phyloP scores from a whole-genome alignment of 2,329 filamentous ascomycete genomes.

The Aspergillus novoparasiticus region DNA sequence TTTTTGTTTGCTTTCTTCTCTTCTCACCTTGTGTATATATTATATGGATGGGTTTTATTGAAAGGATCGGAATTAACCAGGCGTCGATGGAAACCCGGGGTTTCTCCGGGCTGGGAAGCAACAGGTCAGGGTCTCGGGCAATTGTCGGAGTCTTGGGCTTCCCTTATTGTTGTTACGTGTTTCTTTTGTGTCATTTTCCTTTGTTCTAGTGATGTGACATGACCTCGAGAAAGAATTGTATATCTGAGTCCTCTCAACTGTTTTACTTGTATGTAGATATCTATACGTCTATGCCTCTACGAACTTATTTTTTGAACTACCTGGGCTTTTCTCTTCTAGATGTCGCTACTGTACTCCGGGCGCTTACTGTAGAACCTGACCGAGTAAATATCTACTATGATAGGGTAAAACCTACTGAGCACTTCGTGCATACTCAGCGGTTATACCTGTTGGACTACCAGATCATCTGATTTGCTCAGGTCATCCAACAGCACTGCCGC shows the following conservation, averaged over 20 bases:
- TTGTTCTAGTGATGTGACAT: constrained; percentile 1
- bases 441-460: no score
- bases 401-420: no score
- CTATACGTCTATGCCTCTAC: not conserved
- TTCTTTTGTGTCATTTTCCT: constrained; percentile 3
- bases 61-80: not conserved
- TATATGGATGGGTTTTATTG: constrained; percentile 4
- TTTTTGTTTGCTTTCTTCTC: not conserved
- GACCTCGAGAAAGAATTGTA: not conserved
- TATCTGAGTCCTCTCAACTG: not conserved
- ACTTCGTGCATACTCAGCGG: no score
- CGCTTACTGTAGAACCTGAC: no score
- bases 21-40: constrained; percentile 1
- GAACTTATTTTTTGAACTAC: no score
- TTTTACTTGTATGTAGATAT: not conserved
- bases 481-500: no score
- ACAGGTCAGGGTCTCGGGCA: not conserved
- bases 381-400: no score
- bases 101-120: not conserved
- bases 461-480: no score
- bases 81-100: not conserved
- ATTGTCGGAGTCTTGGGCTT: not conserved
- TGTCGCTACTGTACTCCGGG: no score
- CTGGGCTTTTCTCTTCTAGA: no score
- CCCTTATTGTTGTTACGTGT: not conserved